Base-by-base conservation (phyloP, 2,329 filamentous ascomycete species). In the Akanthomyces uredinophilus region DNA sequence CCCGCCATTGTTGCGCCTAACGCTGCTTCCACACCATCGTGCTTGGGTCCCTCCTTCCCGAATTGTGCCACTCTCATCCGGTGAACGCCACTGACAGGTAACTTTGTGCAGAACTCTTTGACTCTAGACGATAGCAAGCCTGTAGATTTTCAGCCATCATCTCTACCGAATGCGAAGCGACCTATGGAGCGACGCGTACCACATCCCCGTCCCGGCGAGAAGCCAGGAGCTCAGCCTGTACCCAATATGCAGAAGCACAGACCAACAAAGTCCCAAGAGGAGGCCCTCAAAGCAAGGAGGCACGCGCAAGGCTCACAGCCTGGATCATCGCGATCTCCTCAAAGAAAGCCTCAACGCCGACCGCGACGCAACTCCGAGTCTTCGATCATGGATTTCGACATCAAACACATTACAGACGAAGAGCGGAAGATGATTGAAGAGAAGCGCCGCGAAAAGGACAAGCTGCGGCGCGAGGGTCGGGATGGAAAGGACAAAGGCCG, bases 351-450 rank as follows among this genome's bases (percentile, higher is more conserved):
- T 8, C 77, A 79, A 51, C 76, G 81, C 62, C 83, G 87, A 22
- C 81, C 83, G 20, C 85, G 90, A 68, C 85, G 91, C 68, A 92
- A 93, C 73, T 94, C 91, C 3, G 91, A 94, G 63, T 91, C 90
- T 0, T 94, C 91, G 0, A 78, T 91, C 51, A 77, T 87, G 69
- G 87, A 85, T 32, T 71, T 77, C 53, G 76, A 79, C 58, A 75
- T 86, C 68, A 86, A 82, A 70, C 81, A 83, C 5, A 75, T 87
- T 62, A 84, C 83, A 49, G 83, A 88, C 27, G 83, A 85, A 68
- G 75, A 77, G 63, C 75, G 71, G 65, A 71, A 70, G 61, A 72
- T 75, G 68, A 76, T 77, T 27, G 63, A 65, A n/a, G 58, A 57
- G 7, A 63, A 64, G 59, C 55, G 50, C 6, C 64, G 66, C n/a